Evolutionary conservation across 2,329 filamentous ascomycete species (phyloP).

Genomic region (Myriosclerotinia scirpicola): DNA sequence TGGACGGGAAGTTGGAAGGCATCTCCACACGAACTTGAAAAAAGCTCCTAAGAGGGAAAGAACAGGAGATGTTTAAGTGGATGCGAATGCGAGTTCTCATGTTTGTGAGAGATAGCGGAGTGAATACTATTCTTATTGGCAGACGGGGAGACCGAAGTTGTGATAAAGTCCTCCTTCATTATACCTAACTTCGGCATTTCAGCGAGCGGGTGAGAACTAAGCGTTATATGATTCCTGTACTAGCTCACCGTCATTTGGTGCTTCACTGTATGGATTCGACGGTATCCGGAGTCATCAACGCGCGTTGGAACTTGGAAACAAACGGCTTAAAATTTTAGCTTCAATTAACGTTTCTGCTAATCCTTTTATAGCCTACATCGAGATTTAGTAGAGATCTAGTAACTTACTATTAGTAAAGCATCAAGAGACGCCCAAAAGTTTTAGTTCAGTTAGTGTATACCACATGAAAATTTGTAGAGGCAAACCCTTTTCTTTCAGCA

Average conservation of each 20-base stretch:
- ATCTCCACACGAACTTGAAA: slow-evolving; percentile 19
- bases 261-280: background rate
- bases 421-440: too few species aligned
- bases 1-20: slow-evolving; percentile 21
- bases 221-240: slow-evolving; percentile 5
- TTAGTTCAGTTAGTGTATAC: too few species aligned
- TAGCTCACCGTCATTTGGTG: slow-evolving; percentile 15
- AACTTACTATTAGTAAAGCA: too few species aligned
- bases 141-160: slow-evolving; percentile 15
- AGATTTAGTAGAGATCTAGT: background rate
- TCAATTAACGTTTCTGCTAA: background rate
- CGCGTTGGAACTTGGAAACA: background rate
- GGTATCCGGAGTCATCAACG: background rate
- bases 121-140: background rate
- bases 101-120: slow-evolving; percentile 3
- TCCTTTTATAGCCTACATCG: background rate
- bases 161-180: slow-evolving; percentile 12
- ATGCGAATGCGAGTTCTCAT: slow-evolving; percentile 14
- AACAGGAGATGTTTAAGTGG: slow-evolving; percentile 15
- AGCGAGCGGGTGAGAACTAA: background rate
- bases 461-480: background rate
- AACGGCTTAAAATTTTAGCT: background rate
- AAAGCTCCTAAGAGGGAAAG: slow-evolving; percentile 10
- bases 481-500: background rate
- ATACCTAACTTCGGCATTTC: slow-evolving; percentile 7